Base-by-base conservation (phyloP, 2,329 filamentous ascomycete species). In the Alternaria alternata region DNA sequence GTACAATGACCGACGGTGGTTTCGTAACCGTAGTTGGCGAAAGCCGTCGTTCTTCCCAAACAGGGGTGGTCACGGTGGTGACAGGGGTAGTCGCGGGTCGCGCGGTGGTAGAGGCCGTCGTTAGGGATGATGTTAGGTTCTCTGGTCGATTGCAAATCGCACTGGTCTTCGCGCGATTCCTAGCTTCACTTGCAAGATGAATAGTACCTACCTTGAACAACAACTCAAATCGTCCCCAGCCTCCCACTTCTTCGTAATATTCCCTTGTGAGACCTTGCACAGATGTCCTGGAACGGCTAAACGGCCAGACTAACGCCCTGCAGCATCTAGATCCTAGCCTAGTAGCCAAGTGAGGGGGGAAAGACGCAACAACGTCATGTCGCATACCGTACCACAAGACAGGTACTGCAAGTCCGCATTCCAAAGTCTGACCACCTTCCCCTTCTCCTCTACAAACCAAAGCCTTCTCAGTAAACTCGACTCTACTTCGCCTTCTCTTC, bases 31-130 rank as follows among this genome's bases (percentile, higher is more conserved):
- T 18, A 66, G 52, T 47, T 18, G 58, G 63, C 30, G 14, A 9
- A 55, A 59, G 30, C 63, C 65, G 4, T 63, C 56, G 5, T 73
- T 73, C 59, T 70, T 73, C 16, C 70, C 66, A 7, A 20, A 48
- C 18, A 41, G 18, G 9, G 20, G 39, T 11, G 39, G 18, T 18
- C 7, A 6, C 11, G 32, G 39, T 42, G 12, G 38, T 34, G 30
- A 12, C 30, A 32, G 30, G 9, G 7, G 30, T 32, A 12, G 30
- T 32, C 30, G 30, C 30, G 30, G 30, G 30, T 12, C 9, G 30
- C 30, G 30, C 11, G 38, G 42, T 16, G 30, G 20, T 38, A 51
- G 30, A 38, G 9, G 51, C 12, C 30, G 56, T 22, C 32, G 51
- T 20, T 43, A 30, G n/a, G 9, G 7, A 22, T n/a, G 38, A 22